phyloP scores from a whole-genome alignment of 371 early-diverging fungal species.

The Conidiobolus incongruus region DNA sequence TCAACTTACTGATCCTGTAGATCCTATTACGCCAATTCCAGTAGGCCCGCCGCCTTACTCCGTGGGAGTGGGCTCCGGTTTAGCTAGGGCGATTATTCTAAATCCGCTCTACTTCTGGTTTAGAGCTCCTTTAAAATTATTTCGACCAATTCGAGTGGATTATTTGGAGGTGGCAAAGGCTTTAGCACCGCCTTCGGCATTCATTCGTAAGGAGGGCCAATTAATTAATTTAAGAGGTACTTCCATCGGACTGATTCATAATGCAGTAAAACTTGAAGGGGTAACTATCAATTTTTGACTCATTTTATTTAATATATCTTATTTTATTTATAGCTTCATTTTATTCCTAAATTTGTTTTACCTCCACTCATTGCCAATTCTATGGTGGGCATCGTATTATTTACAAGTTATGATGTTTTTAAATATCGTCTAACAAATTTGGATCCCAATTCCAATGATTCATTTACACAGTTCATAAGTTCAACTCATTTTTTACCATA shows the following conservation, averaged over 20 bases:
- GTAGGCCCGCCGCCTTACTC: no score
- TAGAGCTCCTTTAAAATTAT: conserved; percentile 50
- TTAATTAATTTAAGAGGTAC: conserved; percentile 10
- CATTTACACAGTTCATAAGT: no score
- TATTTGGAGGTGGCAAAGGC: conserved; percentile 56
- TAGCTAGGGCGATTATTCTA: conserved; percentile 30
- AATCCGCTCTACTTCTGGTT: conserved; percentile 50
- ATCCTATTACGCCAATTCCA: no score
- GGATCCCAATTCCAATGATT: neutral
- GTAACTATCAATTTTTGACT: conserved; percentile 7
- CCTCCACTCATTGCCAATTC: conserved; percentile 55
- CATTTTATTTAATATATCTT: neutral
- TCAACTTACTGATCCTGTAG: no score
- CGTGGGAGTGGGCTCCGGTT: no score
- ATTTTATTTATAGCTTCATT: conserved; percentile 6
- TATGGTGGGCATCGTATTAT: conserved; percentile 40
- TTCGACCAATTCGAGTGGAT: conserved; percentile 56
- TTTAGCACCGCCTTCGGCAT: conserved; percentile 22
- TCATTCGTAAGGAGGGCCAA: conserved; percentile 9
- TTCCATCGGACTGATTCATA: conserved; percentile 44
- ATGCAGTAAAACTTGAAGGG: conserved; percentile 38
- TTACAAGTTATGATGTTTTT: conserved; percentile 18
- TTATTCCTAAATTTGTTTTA: conserved; percentile 42
- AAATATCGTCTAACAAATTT: neutral
- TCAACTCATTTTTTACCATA: no score